Percentiles rank a stretch among this genome's conserved stretches.
These are phyloP conservation scores for Coprinellus aureogranulatus DNA, from an alignment of 768 basidiomycete species.

Conservation along the genomic window DNA sequence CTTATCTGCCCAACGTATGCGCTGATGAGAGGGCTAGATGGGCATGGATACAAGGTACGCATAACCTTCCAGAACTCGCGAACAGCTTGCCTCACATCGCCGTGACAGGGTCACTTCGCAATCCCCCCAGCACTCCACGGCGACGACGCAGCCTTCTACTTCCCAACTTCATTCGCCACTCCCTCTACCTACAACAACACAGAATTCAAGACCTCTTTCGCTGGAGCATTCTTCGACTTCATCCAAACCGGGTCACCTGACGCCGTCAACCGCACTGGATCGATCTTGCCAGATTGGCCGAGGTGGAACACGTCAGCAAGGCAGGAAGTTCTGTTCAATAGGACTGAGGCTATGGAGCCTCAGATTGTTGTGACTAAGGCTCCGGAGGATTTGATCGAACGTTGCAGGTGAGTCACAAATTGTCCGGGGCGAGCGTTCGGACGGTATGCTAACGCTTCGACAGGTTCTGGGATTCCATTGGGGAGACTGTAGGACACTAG, in stretches of 20 bases:
- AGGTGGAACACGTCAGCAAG: background rate
- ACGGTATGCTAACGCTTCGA: too few relatives aligned
- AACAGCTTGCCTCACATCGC: background rate
- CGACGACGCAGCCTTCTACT: conserved; percentile 38
- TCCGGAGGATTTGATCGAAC: background rate
- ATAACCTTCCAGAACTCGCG: background rate
- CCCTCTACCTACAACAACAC: conserved; percentile 31
- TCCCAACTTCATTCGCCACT: conserved; percentile 33
- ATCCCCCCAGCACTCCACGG: conserved; percentile 40
- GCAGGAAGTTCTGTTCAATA: background rate
- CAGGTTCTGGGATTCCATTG: too few relatives aligned
- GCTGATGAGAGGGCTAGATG: conserved; percentile 29
- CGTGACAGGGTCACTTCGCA: conserved; percentile 39
- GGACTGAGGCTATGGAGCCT: background rate
- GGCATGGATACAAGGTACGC: conserved; percentile 32
- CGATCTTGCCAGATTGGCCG: background rate
- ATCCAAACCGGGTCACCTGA: background rate
- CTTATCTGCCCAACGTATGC: conserved; percentile 46
- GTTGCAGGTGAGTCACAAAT: background rate
- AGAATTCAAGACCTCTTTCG: conserved; percentile 20
- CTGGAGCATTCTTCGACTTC: background rate
- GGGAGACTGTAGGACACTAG: too few relatives aligned
- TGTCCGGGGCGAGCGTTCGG: too few relatives aligned
- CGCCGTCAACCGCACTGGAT: background rate
- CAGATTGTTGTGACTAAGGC: conserved; percentile 7